Conservation (phyloP, 176 grass and related monocot species). For the Paspalum notatum region DNA sequence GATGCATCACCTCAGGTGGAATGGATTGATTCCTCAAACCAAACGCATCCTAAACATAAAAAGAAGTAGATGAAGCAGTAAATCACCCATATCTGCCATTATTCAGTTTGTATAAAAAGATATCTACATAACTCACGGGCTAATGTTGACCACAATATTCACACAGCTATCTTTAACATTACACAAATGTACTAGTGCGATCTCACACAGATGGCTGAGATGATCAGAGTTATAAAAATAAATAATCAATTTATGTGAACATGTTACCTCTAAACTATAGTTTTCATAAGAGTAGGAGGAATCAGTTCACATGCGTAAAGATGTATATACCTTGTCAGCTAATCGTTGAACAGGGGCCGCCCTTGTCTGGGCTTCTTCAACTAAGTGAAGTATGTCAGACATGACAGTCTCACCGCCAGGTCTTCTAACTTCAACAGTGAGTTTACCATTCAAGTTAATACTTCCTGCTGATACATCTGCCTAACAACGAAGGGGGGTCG, state of each 20-base stretch:
- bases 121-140: not conserved
- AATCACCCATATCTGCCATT: slow-evolving; percentile 3
- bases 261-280: slow-evolving; percentile 17
- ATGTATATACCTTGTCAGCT: slow-evolving; percentile 81
- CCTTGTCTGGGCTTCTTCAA: slow-evolving; percentile 94
- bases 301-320: slow-evolving; percentile 17
- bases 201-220: not conserved
- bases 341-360: slow-evolving; percentile 91
- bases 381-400: slow-evolving; percentile 91
- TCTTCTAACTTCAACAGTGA: slow-evolving; percentile 90
- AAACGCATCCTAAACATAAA: not conserved
- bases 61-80: not conserved
- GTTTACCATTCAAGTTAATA: slow-evolving; percentile 95
- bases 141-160: not conserved
- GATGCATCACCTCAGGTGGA: too few species aligned
- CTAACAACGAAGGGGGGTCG: slow-evolving; percentile 52
- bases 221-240: not conserved
- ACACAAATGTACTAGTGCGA: not conserved
- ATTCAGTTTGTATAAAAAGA: slow-evolving; percentile 5
- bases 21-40: too few species aligned
- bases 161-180: slow-evolving; percentile 11
- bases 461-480: slow-evolving; percentile 90
- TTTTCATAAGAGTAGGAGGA: not conserved
- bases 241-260: not conserved
- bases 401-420: slow-evolving; percentile 93